Conservation (phyloP, 106 monocot species). For the Dendrobium nobile region DNA sequence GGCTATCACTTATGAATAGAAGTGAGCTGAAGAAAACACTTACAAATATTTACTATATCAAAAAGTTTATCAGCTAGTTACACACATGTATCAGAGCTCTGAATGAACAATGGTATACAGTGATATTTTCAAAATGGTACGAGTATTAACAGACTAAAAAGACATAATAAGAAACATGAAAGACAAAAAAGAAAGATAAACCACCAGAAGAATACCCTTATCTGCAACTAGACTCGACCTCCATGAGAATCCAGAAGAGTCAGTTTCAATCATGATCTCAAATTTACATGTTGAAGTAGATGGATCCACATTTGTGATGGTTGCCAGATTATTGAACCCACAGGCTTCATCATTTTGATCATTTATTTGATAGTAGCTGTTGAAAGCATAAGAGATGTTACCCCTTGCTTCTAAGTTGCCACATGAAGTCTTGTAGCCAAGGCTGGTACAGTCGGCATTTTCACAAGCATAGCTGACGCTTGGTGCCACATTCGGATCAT, state of each 20-base stretch:
- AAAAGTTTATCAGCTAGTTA: no score
- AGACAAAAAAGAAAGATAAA: not conserved
- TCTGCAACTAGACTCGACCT: not conserved
- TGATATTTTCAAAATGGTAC: no score
- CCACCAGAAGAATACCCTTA: not conserved
- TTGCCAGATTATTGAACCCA: constrained; percentile 42
- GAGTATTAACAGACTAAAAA: no score
- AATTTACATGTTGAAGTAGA: constrained; percentile 55
- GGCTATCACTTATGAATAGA: no score
- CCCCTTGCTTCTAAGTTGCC: constrained; percentile 49
- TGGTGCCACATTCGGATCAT: constrained; percentile 32
- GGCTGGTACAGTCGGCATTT: constrained; percentile 71
- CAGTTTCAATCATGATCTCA: constrained; percentile 47
- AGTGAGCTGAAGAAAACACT: no score
- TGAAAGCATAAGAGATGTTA: constrained; percentile 83
- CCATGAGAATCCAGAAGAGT: not conserved
- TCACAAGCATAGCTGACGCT: constrained; percentile 74
- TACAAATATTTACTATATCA: no score
- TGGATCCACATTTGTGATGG: constrained; percentile 49
- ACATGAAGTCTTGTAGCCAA: constrained; percentile 71
- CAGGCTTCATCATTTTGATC: constrained; percentile 73
- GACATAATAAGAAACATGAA: no score
- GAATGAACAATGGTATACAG: no score
- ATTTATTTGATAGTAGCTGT: constrained; percentile 79
- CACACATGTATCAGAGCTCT: no score